Conservation (phyloP, 805 yeast genomes). For the Lachancea lanzarotensis region DNA sequence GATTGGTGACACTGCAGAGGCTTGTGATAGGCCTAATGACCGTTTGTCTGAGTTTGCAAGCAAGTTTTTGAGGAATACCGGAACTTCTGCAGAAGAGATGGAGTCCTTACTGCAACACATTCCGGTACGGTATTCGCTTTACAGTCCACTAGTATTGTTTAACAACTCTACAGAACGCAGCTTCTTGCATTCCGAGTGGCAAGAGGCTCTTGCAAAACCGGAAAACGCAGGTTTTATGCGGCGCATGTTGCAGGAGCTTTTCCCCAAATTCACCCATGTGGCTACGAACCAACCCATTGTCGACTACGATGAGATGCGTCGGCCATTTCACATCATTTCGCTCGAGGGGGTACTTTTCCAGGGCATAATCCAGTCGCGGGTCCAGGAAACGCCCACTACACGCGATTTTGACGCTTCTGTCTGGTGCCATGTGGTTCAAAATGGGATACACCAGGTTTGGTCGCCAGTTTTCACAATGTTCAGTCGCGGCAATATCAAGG, state of each 20-base stretch:
- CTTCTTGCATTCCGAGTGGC: conserved; percentile 38
- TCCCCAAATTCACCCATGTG: conserved; percentile 43
- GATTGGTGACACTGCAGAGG: conserved; percentile 5
- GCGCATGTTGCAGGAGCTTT: conserved; percentile 17
- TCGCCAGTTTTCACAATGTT: conserved; percentile 84
- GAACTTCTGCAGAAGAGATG: not conserved
- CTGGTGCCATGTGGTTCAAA: conserved; percentile 68
- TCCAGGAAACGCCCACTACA: conserved; percentile 34
- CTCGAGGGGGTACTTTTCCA: conserved; percentile 63
- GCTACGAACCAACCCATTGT: conserved; percentile 68
- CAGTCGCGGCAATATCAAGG: conserved; percentile 79
- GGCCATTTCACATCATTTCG: conserved; percentile 57
- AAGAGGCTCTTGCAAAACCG: conserved; percentile 12
- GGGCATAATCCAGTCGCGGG: conserved; percentile 25
- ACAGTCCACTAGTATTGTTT: conserved; percentile 61
- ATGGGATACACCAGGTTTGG: conserved; percentile 75
- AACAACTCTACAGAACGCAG: conserved; percentile 39
- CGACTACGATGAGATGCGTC: conserved; percentile 48
- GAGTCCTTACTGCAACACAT: conserved; percentile 13
- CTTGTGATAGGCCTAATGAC: not conserved
- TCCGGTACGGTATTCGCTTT: conserved; percentile 48
- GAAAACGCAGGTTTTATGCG: conserved; percentile 13
- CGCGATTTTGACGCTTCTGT: conserved; percentile 47
- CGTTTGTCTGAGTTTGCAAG: conserved; percentile 10
- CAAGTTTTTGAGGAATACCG: conserved; percentile 4